Evolutionary conservation across 202 grass and related monocot genomes (phyloP), one percentile per base, ranked within the genome.

Genomic region (Brachypodium distachyon): DNA sequence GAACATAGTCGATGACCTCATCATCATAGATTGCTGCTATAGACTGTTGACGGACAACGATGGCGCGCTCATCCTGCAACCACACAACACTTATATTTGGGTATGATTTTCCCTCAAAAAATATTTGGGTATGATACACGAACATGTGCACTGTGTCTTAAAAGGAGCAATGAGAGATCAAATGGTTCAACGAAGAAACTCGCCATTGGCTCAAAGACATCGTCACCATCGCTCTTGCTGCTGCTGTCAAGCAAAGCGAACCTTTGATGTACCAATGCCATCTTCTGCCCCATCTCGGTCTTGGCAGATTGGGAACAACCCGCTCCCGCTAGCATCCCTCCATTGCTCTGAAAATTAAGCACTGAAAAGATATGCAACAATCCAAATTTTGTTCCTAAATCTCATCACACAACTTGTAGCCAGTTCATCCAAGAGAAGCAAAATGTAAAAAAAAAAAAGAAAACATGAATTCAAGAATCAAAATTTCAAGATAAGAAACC

Each of bases 251-350:
- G 67, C 23, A 85, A 73, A 31, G 83, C 59, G 16, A 85, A 19
- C 76, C 83, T 79, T 13, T 79, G 56, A 18, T 72, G 52, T 7
- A 79, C 83, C 32, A 66, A 41, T 1, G 37, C 68, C 68, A 50
- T 66, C 49, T 79, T 85, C 39, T 73, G 75, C 39, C 78, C 76
- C 83, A 79, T 85, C 67, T 85, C 73, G 75, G 17, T 73, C 39
- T 36, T 39, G 19, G 7, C 1, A 0, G 57, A 36, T 17, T 36
- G 16, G 57, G 31, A 19, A 61, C 14, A 3, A 61, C 29, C 57
- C 0, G 7, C 57, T 19, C 29, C 57, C 0, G 7, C 57, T 19
- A 3, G 31, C 31, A 36, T 74, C 25, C 60, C 59, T 57, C 83
- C 66, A 67, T 50, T 74, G 18, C 6, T 61, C 82, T 84, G 23